Base-by-base conservation (phyloP, 2,329 filamentous ascomycete genomes). In the Alternaria tenuissima region DNA sequence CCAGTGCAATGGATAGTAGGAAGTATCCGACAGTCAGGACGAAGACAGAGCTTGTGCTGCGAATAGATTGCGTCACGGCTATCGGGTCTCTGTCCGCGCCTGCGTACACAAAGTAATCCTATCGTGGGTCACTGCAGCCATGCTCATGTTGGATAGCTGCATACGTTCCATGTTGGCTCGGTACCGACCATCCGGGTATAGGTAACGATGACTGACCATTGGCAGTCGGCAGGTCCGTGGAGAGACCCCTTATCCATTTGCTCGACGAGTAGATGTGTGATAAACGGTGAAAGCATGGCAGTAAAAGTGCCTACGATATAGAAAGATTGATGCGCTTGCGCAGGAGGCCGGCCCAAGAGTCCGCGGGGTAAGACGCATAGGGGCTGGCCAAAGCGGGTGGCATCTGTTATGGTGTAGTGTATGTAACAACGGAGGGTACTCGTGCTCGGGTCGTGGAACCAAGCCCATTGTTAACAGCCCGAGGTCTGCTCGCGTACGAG, bases 381-480 rank as follows among this genome's bases (percentile, higher is more conserved):
- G 41, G 36, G 28, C 47, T 49, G 63, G 61, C 60, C 62, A 68
- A 73, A 65, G 72, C 70, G 70, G 67, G 65, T 44, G 58, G 57
- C 57, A 54, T 65, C 63, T 53, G 42, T 70, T 74, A 63, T 62
- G 70, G 75, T 63, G 72, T 73, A 76, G 72, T 66, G 63, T 55
- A 75, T 75, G 73, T 74, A 74, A 76, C 74, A 59, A 73, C 63
- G 55, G 62, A 70, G 68, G 65, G 63, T 69, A 72, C 69, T 57
- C 11, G 63, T 70, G 60, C 64, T 64, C 57, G 61, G 34, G 57
- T 26, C 73, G 75, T 76, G 64, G 32, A 59, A 76, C 74, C 47
- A 47, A 49, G 36, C 34, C 54, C 57, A 52, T 62, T 53, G 66
- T 65, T 66, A 64, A 62, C 52, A 66, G 57, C 49, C 61, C 52